Percentiles rank a stretch among this genome's conserved stretches.
Conservation (phyloP, 106 monocot genomes). For the Dioscorea alata region DNA sequence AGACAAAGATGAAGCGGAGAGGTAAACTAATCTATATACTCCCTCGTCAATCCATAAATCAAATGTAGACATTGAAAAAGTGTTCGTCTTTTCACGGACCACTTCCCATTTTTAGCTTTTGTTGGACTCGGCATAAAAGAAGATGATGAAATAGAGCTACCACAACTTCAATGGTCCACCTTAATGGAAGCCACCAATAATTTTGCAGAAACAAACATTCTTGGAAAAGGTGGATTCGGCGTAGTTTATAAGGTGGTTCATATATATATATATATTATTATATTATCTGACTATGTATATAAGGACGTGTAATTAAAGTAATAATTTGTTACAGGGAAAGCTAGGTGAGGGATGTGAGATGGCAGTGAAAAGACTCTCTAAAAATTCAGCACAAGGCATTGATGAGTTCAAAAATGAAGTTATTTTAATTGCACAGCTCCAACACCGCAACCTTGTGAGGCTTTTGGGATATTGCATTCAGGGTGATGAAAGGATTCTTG, state of each 20-base stretch:
- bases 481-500: neutral
- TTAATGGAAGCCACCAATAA: conserved; percentile 11
- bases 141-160: conserved; percentile 8
- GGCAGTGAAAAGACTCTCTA: neutral
- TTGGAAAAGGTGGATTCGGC: conserved; percentile 37
- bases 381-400: neutral
- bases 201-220: conserved; percentile 12
- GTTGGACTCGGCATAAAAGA: neutral
- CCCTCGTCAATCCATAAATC: no score
- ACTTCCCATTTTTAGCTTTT: no score
- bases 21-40: no score
- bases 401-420: neutral
- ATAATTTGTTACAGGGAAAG: neutral
- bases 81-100: no score
- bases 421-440: neutral
- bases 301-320: neutral
- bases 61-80: no score
- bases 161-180: conserved; percentile 4
- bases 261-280: neutral
- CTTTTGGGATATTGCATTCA: neutral
- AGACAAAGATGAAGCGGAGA: no score
- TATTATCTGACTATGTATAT: no score
- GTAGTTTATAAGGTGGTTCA: conserved; percentile 24
- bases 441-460: neutral
- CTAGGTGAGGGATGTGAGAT: neutral